Percentiles rank a stretch among this genome's conserved stretches.
Evolutionary conservation across 2,329 filamentous ascomycete genomes (phyloP).

Genomic region (Xylariaceae sp.): DNA sequence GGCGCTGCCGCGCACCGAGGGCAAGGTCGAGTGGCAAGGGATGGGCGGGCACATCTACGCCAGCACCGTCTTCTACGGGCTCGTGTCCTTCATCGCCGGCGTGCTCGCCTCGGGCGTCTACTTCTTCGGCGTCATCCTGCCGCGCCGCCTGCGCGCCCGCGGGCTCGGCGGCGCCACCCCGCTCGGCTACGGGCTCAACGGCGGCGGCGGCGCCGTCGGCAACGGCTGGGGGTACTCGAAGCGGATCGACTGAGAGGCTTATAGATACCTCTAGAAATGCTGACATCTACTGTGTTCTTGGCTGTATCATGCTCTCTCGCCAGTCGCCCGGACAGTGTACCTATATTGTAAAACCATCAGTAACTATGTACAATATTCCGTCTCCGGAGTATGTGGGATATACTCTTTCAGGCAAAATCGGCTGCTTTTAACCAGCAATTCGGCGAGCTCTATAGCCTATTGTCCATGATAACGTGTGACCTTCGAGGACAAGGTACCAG

Average conservation of each 20-base stretch:
- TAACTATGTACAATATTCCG: no score
- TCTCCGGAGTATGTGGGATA: no score
- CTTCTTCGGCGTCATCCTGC: slow-evolving; percentile 53
- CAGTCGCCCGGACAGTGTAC: background rate
- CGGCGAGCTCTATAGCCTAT: no score
- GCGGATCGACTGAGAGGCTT: slow-evolving; percentile 34
- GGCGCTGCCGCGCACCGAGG: slow-evolving; percentile 59
- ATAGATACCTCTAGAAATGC: background rate
- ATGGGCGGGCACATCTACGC: slow-evolving; percentile 58
- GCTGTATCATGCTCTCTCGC: background rate
- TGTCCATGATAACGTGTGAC: no score
- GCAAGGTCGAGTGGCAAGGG: slow-evolving; percentile 56
- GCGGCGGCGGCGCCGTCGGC: slow-evolving; percentile 49
- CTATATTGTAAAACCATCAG: background rate
- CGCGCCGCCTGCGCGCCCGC: slow-evolving; percentile 42
- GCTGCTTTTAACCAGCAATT: no score
- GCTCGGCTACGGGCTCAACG: slow-evolving; percentile 45
- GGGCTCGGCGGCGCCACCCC: slow-evolving; percentile 50
- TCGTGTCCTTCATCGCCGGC: slow-evolving; percentile 52
- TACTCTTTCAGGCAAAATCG: no score
- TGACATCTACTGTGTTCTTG: no score
- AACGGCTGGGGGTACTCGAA: slow-evolving; percentile 56
- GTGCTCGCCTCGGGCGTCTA: slow-evolving; percentile 47
- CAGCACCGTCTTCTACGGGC: slow-evolving; percentile 55
- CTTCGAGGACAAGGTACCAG: no score